Evolutionary conservation across 768 basidiomycete species (phyloP), one percentile per base, ranked within the genome.

Genomic region (Jaapia argillacea): DNA sequence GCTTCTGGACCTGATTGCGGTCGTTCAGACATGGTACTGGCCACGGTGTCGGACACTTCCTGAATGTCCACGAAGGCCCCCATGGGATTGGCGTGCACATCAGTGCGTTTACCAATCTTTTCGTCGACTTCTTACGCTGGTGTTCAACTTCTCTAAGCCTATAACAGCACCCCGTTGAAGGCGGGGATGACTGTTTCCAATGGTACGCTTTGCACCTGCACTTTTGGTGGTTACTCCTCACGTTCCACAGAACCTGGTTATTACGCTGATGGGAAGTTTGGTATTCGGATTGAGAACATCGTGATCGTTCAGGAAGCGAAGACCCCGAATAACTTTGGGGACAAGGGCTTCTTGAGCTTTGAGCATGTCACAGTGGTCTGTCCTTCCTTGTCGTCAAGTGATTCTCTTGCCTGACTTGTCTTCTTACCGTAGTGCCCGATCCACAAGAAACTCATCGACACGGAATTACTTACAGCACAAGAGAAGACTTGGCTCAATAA

Each of bases 11-110:
- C 28, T 16, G 28, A 10, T 10, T 33, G 16, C 28, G 16, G n/a
- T n/a, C n/a, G n/a, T n/a, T n/a, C n/a, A 33, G 90, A 47, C 92
- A 96, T 48, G 87, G 89, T 4, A 96, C 93, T 16, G 91, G 91
- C 0, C 94, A 97, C 53, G 94, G 96, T 25, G 85, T 99, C 24
- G 94, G 94, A 0, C 82, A 87, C 51, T 98, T 85, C 66, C 63
- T 98, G 43, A 96, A 96, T 48, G 93, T 97, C 0, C 93, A 97
- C 54, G 92, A 98, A 71, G 70, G 68, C 67, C 78, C 78, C 2
- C 79, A 82, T 25, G 77, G 77, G 4, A 77, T 81, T 44, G 78
- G 79, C 37, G 64, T 75, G 27, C 69, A 75, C 41, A 63, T 62
- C 7, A 51, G 76, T 78, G 41, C 27, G 50, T 6, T 10, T 7